Conservation (phyloP, 371 early-diverging fungal species). For the Gilbertella persicaria region DNA sequence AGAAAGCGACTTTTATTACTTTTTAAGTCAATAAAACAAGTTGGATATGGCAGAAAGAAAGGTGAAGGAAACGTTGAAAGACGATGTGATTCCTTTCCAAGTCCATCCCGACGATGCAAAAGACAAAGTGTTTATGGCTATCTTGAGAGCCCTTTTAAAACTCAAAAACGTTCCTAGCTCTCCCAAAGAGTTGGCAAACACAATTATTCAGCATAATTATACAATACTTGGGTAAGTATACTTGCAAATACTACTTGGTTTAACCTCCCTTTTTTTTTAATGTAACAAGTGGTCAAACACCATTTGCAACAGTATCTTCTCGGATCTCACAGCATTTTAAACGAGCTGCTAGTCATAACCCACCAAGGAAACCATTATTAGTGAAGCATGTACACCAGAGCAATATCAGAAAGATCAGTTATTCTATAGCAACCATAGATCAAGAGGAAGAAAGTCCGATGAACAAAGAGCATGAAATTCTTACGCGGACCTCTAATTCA, state of each 20-base stretch:
- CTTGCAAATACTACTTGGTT: background rate
- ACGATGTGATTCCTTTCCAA: constrained; percentile 18
- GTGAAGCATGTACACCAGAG: constrained; percentile 67
- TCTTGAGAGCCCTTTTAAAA: constrained; percentile 72
- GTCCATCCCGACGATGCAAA: constrained; percentile 78
- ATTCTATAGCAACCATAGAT: constrained; percentile 55
- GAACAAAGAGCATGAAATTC: background rate
- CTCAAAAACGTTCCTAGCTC: constrained; percentile 78
- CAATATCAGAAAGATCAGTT: constrained; percentile 75
- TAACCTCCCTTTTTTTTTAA: background rate
- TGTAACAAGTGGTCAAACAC: constrained; percentile 70
- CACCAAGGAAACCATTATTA: constrained; percentile 68
- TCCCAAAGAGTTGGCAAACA: constrained; percentile 77
- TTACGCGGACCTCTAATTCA: background rate
- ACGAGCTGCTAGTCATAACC: constrained; percentile 69
- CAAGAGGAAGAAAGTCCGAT: background rate
- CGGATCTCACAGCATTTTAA: constrained; percentile 87
- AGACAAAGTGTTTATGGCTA: constrained; percentile 83
- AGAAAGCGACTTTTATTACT: too few relatives aligned
- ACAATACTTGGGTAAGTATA: constrained; percentile 69
- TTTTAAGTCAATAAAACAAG: too few relatives aligned
- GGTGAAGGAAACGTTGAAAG: background rate
- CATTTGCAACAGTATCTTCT: constrained; percentile 85
- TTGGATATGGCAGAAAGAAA: background rate
- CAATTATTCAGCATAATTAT: constrained; percentile 75